Evolutionary conservation across 495 filamentous ascomycete genomes (phyloP), one percentile per base, ranked within the genome.

Genomic region (Tuber brumale): DNA sequence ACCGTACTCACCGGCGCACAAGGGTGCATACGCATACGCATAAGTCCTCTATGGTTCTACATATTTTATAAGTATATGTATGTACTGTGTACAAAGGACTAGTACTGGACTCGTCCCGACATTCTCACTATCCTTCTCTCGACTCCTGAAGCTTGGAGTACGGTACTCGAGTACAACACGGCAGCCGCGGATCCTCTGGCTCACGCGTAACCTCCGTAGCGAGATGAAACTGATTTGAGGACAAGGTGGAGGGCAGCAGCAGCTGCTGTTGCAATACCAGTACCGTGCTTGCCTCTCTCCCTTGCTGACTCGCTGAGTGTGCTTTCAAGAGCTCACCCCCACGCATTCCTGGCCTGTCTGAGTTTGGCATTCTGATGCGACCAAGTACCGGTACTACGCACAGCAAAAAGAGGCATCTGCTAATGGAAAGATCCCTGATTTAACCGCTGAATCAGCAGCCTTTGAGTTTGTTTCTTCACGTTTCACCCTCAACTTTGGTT

Each of bases 351-450:
- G 46, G 31, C 69, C 69, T 69, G 31, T 70, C 77, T 74, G 42
- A 71, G 57, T 79, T 76, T 69, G 77, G 78, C 14, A 80, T 76
- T 44, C 61, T 27, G 77, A 80, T 69, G 78, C 78, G 78, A 75
- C 72, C 71, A 37, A 46, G 46, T 70, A n/a, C n/a, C n/a, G n/a
- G n/a, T n/a, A 18, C 39, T 43, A 75, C 39, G 70, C 57, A 80
- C 77, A 80, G 66, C 70, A 80, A 70, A 70, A 45, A 76, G 70
- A 61, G 31, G 74, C 23, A 76, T 27, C 57, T 35, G 12, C 57
- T 27, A 4, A 35, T 1, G 57, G 14, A 66, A 35, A 19, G 14
- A 66, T 35, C 57, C 57, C 57, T 66, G 57, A 27, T 16, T 66
- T 66, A 35, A 2, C 57, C 14, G 57, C 57, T 66, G 57, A 66